phyloP scores from a whole-genome alignment of 2,329 filamentous ascomycete genomes.

The Diaporthe citriasiana region DNA sequence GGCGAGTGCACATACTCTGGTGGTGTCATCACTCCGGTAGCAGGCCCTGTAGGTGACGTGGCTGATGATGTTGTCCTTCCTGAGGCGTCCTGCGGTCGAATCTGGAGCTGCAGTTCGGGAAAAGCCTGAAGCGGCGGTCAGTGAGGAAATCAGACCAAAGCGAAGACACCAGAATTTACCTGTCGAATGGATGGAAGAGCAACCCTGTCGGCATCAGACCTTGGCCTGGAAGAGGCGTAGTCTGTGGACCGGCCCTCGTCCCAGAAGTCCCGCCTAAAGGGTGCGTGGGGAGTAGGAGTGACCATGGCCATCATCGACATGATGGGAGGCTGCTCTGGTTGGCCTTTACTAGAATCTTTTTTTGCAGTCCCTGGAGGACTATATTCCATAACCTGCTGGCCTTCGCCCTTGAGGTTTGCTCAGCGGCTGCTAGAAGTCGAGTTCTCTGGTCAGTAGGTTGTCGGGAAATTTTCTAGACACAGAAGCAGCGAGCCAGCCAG shows the following conservation, averaged over 20 bases:
- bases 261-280: conserved; percentile 59
- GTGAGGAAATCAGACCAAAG: conserved; percentile 15
- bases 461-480: conserved; percentile 26
- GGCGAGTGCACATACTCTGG: conserved; percentile 67
- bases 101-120: conserved; percentile 59
- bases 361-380: conserved; percentile 52
- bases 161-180: conserved; percentile 53
- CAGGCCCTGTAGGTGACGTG: conserved; percentile 53
- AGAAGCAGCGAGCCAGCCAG: not conserved
- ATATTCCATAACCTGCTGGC: conserved; percentile 56
- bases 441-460: conserved; percentile 35
- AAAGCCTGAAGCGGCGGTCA: conserved; percentile 55
- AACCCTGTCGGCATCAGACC: conserved; percentile 57
- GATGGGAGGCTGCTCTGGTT: conserved; percentile 51
- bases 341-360: conserved; percentile 48
- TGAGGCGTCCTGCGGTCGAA: conserved; percentile 51
- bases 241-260: conserved; percentile 54
- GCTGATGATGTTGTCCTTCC: conserved; percentile 52
- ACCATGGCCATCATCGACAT: conserved; percentile 67
- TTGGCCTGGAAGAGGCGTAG: conserved; percentile 51
- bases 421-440: conserved; percentile 14
- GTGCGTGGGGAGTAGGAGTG: conserved; percentile 56
- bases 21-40: conserved; percentile 52
- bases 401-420: not conserved
- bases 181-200: conserved; percentile 67